Conservation (phyloP, 1,139 yeast species). For the Saccharomycopsis crataegensis region DNA sequence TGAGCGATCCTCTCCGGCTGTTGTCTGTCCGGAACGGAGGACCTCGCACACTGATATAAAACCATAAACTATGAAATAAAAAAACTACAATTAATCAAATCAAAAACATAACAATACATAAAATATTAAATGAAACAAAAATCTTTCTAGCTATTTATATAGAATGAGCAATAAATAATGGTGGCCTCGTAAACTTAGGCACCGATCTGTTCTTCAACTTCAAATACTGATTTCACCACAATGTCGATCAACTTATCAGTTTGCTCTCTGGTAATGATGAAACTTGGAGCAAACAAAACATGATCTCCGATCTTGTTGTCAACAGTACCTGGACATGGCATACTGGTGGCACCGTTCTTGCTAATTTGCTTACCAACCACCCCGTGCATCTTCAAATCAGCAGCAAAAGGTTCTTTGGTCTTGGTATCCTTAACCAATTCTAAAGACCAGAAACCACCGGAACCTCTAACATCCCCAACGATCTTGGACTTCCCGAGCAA, state of each 20-base stretch:
- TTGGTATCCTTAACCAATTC: constrained; percentile 46
- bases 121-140: too few relatives aligned
- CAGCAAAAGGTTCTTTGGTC: constrained; percentile 42
- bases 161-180: too few relatives aligned
- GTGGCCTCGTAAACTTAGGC: too few relatives aligned
- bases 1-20: too few relatives aligned
- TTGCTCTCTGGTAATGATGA: constrained; percentile 38
- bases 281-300: constrained; percentile 44
- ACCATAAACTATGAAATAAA: too few relatives aligned
- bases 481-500: constrained; percentile 31
- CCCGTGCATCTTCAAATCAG: constrained; percentile 30
- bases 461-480: constrained; percentile 54
- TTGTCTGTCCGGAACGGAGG: too few relatives aligned
- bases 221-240: constrained; percentile 24
- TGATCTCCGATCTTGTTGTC: constrained; percentile 42
- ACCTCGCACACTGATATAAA: too few relatives aligned
- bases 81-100: too few relatives aligned
- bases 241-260: constrained; percentile 36
- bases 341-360: constrained; percentile 37
- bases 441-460: constrained; percentile 54
- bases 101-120: too few relatives aligned
- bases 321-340: constrained; percentile 41
- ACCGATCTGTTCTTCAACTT: constrained; percentile 12
- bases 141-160: too few relatives aligned
- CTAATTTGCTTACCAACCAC: constrained; percentile 32